Evolutionary conservation across 345 rosid species (phyloP).

Genomic region (Pistacia integerrima): DNA sequence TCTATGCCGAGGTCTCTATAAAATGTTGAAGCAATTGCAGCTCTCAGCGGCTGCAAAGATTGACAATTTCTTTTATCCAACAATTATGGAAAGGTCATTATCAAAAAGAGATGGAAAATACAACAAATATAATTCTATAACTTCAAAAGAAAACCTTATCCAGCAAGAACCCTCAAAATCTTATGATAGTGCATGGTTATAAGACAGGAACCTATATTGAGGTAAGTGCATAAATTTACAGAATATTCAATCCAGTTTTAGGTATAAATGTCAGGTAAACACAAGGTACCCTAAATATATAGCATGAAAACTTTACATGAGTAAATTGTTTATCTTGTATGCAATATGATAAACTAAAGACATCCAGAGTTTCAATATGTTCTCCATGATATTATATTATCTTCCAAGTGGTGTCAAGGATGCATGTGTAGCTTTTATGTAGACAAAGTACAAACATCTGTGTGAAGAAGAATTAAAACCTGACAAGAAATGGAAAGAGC

Average conservation of each 20-base stretch:
- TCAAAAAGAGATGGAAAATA: neutral
- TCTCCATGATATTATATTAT: neutral
- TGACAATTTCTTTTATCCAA: slow-evolving; percentile 14
- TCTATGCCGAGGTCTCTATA: slow-evolving; percentile 76
- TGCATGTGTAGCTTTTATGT: neutral
- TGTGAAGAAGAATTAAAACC: neutral
- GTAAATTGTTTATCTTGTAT: neutral
- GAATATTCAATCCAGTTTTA: too few species aligned
- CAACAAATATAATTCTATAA: neutral
- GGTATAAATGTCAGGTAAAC: neutral
- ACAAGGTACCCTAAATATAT: neutral
- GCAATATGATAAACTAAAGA: neutral
- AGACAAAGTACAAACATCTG: neutral
- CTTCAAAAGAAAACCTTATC: too few species aligned
- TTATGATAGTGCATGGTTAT: neutral
- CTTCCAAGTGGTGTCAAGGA: neutral
- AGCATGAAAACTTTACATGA: neutral
- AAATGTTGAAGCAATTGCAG: slow-evolving; percentile 75
- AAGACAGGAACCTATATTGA: neutral
- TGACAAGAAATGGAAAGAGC: neutral
- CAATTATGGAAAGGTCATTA: slow-evolving; percentile 11
- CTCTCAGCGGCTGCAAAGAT: slow-evolving; percentile 69
- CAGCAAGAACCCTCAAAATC: neutral
- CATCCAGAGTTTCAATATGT: neutral
- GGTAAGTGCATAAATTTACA: neutral